Percentiles rank a stretch among this genome's conserved stretches.
Conservation (phyloP, 2,329 filamentous ascomycete species). For the Rutstroemia sp. region DNA sequence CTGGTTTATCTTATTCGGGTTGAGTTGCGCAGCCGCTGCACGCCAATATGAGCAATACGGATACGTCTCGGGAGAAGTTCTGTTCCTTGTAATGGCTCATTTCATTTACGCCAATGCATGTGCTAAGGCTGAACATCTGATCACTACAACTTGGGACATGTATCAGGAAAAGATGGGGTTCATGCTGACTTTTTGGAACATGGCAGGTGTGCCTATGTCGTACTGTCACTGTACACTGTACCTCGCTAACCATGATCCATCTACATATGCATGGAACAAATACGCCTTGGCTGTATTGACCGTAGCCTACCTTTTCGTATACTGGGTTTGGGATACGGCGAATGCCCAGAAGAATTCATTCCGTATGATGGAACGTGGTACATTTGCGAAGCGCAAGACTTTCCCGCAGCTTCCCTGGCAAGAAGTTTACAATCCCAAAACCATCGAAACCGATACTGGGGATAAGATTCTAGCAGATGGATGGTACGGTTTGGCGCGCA, state of each 20-base stretch:
- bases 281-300: constrained; percentile 59
- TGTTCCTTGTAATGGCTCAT: constrained; percentile 80
- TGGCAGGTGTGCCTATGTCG: constrained; percentile 79
- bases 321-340: constrained; percentile 88
- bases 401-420: constrained; percentile 92
- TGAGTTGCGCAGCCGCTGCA: constrained; percentile 67
- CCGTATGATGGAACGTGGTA: constrained; percentile 71
- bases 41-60: constrained; percentile 80
- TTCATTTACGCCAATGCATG: constrained; percentile 90
- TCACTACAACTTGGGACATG: constrained; percentile 90
- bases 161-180: constrained; percentile 95
- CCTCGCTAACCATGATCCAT: constrained; percentile 71
- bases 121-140: constrained; percentile 85
- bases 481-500: constrained; percentile 76
- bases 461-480: constrained; percentile 77
- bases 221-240: constrained; percentile 93
- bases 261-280: constrained; percentile 69
- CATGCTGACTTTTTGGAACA: constrained; percentile 96
- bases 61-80: constrained; percentile 78
- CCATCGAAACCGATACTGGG: constrained; percentile 64
- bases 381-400: constrained; percentile 61
- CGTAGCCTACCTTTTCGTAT: constrained; percentile 68
- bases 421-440: constrained; percentile 71
- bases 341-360: constrained; percentile 95
- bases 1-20: constrained; percentile 82